phyloP scores from a whole-genome alignment of 139 green algal genomes.

The Chlorella sp. region DNA sequence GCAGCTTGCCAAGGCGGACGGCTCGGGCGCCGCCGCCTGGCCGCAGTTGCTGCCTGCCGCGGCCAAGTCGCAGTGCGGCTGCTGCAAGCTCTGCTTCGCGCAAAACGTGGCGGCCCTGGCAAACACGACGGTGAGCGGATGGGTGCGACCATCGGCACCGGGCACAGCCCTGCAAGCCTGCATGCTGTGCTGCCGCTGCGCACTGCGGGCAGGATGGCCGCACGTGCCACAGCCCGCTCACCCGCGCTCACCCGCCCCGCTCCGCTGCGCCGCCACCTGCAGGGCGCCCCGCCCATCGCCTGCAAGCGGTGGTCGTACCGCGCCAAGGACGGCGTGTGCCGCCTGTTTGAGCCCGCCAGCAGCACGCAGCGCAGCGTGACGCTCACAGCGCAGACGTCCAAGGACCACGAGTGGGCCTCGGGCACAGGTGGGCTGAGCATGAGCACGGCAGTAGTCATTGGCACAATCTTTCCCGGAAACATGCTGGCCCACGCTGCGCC shows the following conservation, averaged over 20 bases:
- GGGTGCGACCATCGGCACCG: neutral
- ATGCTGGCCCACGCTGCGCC: too few relatives aligned
- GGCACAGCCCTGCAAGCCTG: neutral
- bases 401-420: neutral
- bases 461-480: too few relatives aligned
- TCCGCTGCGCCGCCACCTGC: neutral
- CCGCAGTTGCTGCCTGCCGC: neutral
- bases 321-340: neutral
- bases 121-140: neutral
- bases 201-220: neutral
- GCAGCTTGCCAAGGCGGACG: neutral
- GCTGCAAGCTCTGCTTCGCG: neutral
- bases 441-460: too few relatives aligned
- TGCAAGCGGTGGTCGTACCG: conserved; percentile 1
- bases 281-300: neutral
- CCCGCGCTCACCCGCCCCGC: neutral
- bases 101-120: neutral
- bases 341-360: neutral
- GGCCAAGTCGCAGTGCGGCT: neutral
- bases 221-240: neutral
- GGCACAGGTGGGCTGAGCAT: neutral
- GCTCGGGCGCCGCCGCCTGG: neutral
- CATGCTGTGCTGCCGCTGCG: too few relatives aligned
- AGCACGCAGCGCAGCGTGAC: neutral
- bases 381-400: too few relatives aligned